Conservation (phyloP, 768 basidiomycete genomes). For the Russula abietina region DNA sequence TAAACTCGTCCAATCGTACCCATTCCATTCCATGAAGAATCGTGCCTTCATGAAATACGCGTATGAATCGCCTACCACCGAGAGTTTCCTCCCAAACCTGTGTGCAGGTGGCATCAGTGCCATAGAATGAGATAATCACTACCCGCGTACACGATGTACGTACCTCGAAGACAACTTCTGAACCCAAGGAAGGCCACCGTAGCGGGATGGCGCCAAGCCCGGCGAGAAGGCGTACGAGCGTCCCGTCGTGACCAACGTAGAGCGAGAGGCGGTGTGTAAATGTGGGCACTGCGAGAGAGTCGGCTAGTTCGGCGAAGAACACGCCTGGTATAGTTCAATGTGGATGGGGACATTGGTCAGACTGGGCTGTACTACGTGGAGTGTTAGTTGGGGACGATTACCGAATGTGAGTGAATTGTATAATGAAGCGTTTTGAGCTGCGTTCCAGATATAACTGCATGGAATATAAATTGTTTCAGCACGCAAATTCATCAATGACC, state of each 20-base stretch:
- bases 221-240: constrained; percentile 37
- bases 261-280: constrained; percentile 34
- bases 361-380: too few species aligned
- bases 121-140: background rate
- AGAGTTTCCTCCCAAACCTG: constrained; percentile 38
- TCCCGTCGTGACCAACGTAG: constrained; percentile 45
- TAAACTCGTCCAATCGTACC: constrained; percentile 35
- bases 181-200: constrained; percentile 45
- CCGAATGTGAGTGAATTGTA: constrained; percentile 45
- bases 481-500: background rate
- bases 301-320: constrained; percentile 41
- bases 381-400: constrained; percentile 19
- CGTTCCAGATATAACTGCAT: constrained; percentile 45
- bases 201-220: constrained; percentile 35
- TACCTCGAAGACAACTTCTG: constrained; percentile 44
- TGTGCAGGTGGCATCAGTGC: background rate
- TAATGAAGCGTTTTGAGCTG: constrained; percentile 38
- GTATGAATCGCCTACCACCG: constrained; percentile 32
- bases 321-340: constrained; percentile 32
- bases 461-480: background rate
- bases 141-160: constrained; percentile 26
- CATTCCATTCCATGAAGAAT: constrained; percentile 36
- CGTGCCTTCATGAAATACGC: constrained; percentile 42
- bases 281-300: constrained; percentile 31
- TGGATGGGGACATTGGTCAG: too few species aligned